Evolutionary conservation across 2,329 filamentous ascomycete species (phyloP).

Genomic region (Talaromyces sp.): DNA sequence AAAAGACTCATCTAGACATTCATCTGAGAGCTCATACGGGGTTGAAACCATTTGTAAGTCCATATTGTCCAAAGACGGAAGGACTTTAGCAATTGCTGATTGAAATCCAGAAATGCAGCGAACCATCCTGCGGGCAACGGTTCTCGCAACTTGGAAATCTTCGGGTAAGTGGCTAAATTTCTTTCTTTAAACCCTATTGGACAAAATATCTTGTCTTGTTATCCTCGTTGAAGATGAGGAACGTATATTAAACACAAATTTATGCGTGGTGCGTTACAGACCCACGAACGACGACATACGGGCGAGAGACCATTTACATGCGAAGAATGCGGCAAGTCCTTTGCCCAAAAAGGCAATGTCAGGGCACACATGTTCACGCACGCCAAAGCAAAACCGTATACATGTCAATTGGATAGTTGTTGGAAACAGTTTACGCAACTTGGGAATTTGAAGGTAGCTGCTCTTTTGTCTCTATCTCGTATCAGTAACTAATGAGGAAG

Average conservation of each 20-base stretch:
- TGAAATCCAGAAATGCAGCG: slow-evolving; percentile 56
- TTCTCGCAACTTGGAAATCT: slow-evolving; percentile 92
- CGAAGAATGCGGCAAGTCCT: slow-evolving; percentile 71
- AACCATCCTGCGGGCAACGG: slow-evolving; percentile 66
- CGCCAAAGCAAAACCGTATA: slow-evolving; percentile 68
- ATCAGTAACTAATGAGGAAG: slow-evolving; percentile 6
- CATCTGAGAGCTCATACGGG: slow-evolving; percentile 86
- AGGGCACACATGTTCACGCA: slow-evolving; percentile 79
- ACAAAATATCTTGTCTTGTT: neutral
- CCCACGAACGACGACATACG: slow-evolving; percentile 80
- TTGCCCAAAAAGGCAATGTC: slow-evolving; percentile 81
- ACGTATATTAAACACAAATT: slow-evolving; percentile 1
- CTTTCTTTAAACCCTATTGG: neutral
- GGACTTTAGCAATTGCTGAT: neutral
- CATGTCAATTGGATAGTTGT: slow-evolving; percentile 76
- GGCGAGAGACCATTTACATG: slow-evolving; percentile 81
- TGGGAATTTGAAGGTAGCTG: slow-evolving; percentile 77
- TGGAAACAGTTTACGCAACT: slow-evolving; percentile 84
- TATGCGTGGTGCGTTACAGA: slow-evolving; percentile 45
- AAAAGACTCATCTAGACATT: slow-evolving; percentile 90
- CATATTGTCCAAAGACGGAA: too few species aligned
- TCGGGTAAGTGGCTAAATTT: slow-evolving; percentile 55
- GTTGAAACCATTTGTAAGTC: slow-evolving; percentile 79
- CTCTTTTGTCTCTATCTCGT: neutral
- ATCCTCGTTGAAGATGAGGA: neutral